Evolutionary conservation across 2,329 filamentous ascomycete species (phyloP), one percentile per base, ranked within the genome.

Genomic region (Furcasterigmium furcatum): DNA sequence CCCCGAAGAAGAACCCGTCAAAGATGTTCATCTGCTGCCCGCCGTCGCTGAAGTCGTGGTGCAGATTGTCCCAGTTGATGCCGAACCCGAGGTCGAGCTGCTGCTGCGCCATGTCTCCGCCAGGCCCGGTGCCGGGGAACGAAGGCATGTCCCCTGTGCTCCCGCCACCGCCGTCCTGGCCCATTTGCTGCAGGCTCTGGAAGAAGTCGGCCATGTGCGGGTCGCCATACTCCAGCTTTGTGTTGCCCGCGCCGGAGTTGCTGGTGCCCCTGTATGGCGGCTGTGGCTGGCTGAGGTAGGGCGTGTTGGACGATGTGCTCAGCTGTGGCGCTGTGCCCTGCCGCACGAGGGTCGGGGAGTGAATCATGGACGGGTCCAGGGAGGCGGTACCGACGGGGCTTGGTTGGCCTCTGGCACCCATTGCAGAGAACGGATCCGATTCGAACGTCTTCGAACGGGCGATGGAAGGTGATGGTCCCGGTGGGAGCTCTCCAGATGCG

Each of bases 1-100:
- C 77, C 1, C 84, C 83, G 59, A 87, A 87, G 67, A 87, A 87
- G 60, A 88, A 88, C 0, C 82, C 81, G 58, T 88, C 85, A 63
- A 89, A 88, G 0, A 84, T 76, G 47, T 87, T 79, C 57, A 87
- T 74, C 60, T 81, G 75, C 58, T 79, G 72, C 34, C 34, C 34
- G 42, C 73, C 73, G 39, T 82, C 77, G 47, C 72, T 72, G 47
- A 76, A 85, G 55, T 86, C 84, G 53, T 85, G 81, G 55, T 81
- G 74, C 58, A 82, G 70, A 12, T 74, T 72, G 48, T 82, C 74
- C 77, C 80, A 82, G 27, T 82, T 83, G 38, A 88, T 72, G 46
- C 84, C 84, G 52, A 84, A 83, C 0, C 82, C 83, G 38, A 88
- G 72, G 52, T 87, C 83, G 55, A 84, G 71, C 63, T 78, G 73